Conservation (phyloP, 1,284 basidiomycete species). For the Ceratobasidium sp. region DNA sequence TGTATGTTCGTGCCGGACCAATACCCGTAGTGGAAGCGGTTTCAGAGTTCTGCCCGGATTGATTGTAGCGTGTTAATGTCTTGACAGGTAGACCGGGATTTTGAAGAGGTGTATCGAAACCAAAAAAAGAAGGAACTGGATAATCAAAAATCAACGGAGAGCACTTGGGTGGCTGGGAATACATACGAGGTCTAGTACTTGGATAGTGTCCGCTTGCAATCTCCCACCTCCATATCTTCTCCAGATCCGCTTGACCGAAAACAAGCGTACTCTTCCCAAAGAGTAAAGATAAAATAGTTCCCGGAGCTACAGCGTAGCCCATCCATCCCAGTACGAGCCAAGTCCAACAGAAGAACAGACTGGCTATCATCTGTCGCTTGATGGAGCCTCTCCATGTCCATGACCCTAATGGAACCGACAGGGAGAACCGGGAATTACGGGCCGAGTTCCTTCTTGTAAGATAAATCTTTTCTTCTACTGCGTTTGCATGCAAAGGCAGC, state of each 20-base stretch:
- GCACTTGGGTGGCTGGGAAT: slow-evolving; percentile 22
- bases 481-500: slow-evolving; percentile 66
- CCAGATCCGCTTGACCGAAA: slow-evolving; percentile 74
- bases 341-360: slow-evolving; percentile 57
- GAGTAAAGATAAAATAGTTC: too few relatives aligned
- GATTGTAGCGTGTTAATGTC: slow-evolving; percentile 46
- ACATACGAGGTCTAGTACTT: slow-evolving; percentile 72
- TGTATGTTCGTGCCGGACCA: slow-evolving; percentile 77
- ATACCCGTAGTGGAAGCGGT: slow-evolving; percentile 57
- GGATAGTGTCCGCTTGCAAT: slow-evolving; percentile 89
- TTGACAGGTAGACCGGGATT: slow-evolving; percentile 75
- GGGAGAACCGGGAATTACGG: slow-evolving; percentile 55
- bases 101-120: slow-evolving; percentile 60
- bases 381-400: slow-evolving; percentile 59
- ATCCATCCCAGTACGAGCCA: slow-evolving; percentile 65
- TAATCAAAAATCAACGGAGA: slow-evolving; percentile 2
- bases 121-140: too few relatives aligned
- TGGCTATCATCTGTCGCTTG: slow-evolving; percentile 58
- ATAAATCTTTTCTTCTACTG: slow-evolving; percentile 68
- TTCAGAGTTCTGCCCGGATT: slow-evolving; percentile 39
- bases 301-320: slow-evolving; percentile 61
- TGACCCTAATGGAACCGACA: slow-evolving; percentile 65
- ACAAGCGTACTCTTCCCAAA: too few relatives aligned
- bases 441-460: slow-evolving; percentile 34
- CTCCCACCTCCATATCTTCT: slow-evolving; percentile 92